Conservation (phyloP, 768 basidiomycete species). For the Russula lepida region DNA sequence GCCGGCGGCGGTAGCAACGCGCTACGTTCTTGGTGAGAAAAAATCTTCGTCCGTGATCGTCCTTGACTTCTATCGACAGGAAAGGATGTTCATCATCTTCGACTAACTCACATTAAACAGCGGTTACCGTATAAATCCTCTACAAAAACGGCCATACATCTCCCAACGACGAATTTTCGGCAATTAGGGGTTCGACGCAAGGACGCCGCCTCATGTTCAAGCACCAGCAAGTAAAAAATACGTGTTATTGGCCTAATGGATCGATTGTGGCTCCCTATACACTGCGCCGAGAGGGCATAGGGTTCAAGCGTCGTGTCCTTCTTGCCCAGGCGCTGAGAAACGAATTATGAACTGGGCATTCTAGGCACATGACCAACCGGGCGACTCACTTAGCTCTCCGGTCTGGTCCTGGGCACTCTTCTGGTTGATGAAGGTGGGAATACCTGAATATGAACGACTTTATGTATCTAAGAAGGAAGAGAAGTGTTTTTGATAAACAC, state of each 20-base stretch:
- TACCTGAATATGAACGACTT: neutral
- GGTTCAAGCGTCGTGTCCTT: neutral
- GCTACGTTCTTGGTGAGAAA: neutral
- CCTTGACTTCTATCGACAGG: neutral
- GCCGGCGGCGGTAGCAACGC: neutral
- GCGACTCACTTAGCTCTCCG: neutral
- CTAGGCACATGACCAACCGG: neutral
- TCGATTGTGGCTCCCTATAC: neutral
- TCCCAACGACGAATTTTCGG: neutral
- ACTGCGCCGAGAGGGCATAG: neutral
- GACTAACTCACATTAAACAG: neutral
- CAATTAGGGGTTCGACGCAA: neutral
- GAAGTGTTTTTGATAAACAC: neutral
- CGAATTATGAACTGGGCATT: neutral
- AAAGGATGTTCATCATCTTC: neutral
- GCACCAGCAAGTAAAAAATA: neutral
- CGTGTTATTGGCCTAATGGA: neutral
- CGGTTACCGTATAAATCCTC: neutral
- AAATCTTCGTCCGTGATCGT: neutral
- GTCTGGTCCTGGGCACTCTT: neutral
- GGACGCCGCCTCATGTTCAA: neutral
- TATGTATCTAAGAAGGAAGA: neutral
- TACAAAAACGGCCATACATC: neutral
- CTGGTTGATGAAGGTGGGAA: neutral
- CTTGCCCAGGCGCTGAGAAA: neutral